A percentile compares a stretch with the other conserved stretches of the same genome.
Evolutionary conservation across 768 basidiomycete genomes (phyloP).

Genomic region (Auriscalpium microsporum): DNA sequence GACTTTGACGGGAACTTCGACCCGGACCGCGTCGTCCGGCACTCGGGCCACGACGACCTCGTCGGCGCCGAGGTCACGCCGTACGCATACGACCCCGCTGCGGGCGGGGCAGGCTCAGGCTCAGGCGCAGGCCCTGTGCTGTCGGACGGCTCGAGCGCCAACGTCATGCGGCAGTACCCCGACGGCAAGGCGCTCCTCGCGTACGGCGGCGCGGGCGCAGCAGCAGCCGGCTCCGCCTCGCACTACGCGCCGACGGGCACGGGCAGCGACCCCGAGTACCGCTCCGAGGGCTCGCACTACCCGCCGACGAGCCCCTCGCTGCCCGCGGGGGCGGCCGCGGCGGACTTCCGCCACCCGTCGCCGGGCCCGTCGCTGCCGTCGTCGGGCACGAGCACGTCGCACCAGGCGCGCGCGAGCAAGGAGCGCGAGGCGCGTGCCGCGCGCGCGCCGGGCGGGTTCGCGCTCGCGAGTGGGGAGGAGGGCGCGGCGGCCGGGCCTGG

Average conservation of each 20-base stretch:
- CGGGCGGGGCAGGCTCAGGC: slow-evolving; percentile 8
- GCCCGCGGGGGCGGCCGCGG: too few relatives aligned
- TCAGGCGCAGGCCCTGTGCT: not conserved
- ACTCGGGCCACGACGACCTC: slow-evolving; percentile 14
- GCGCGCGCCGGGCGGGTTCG: slow-evolving; percentile 9
- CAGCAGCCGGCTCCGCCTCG: not conserved
- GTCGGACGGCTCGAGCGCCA: not conserved
- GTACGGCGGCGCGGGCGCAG: slow-evolving; percentile 11
- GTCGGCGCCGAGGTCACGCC: slow-evolving; percentile 12
- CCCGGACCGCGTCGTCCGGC: slow-evolving; percentile 33
- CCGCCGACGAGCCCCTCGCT: slow-evolving; percentile 2
- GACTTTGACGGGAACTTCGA: slow-evolving; percentile 46
- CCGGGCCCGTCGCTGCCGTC: not conserved
- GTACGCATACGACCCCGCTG: slow-evolving; percentile 17
- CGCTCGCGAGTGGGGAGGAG: slow-evolving; percentile 18
- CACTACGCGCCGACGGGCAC: not conserved
- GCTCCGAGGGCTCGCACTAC: slow-evolving; percentile 10
- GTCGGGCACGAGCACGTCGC: slow-evolving; percentile 1
- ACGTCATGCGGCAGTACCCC: slow-evolving; percentile 20
- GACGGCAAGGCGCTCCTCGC: slow-evolving; percentile 17
- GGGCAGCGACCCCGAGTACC: slow-evolving; percentile 1
- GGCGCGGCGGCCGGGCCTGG: not conserved
- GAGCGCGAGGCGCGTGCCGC: slow-evolving; percentile 23
- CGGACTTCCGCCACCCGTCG: not conserved
- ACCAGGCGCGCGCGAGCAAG: slow-evolving; percentile 13